phyloP scores from a whole-genome alignment of 1,284 basidiomycete genomes.

The Puccinia novopanici region DNA sequence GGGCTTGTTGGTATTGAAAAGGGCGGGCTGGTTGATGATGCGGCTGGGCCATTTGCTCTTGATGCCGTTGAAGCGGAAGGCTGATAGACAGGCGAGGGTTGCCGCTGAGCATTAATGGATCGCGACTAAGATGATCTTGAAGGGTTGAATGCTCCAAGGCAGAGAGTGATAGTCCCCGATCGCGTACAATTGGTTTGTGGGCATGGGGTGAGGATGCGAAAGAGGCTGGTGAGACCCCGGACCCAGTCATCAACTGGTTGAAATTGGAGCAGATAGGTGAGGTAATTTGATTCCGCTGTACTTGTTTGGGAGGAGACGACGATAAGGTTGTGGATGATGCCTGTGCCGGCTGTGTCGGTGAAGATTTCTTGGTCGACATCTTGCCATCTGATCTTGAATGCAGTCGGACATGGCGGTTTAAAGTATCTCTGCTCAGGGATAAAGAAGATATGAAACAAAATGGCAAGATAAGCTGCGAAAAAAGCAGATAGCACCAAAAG shows the following conservation, averaged over 20 bases:
- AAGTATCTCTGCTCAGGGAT: constrained; percentile 35
- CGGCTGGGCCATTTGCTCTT: too few species aligned
- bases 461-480: background rate
- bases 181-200: constrained; percentile 1
- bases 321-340: too few species aligned
- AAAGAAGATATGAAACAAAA: background rate
- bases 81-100: too few species aligned
- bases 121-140: background rate
- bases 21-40: too few species aligned
- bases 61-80: too few species aligned
- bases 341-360: background rate
- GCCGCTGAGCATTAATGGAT: background rate
- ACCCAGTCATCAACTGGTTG: background rate
- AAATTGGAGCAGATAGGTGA: too few species aligned
- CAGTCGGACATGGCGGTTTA: constrained; percentile 46
- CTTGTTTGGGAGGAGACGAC: too few species aligned
- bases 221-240: background rate
- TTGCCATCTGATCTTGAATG: constrained; percentile 36
- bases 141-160: constrained; percentile 28
- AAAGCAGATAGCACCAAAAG: background rate
- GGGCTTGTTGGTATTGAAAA: too few species aligned
- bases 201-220: background rate
- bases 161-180: constrained; percentile 36
- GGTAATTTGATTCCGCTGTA: too few species aligned
- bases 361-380: constrained; percentile 1